Evolutionary conservation across 768 basidiomycete genomes (phyloP).

Genomic region (Sporobolomyces pararoseus): DNA sequence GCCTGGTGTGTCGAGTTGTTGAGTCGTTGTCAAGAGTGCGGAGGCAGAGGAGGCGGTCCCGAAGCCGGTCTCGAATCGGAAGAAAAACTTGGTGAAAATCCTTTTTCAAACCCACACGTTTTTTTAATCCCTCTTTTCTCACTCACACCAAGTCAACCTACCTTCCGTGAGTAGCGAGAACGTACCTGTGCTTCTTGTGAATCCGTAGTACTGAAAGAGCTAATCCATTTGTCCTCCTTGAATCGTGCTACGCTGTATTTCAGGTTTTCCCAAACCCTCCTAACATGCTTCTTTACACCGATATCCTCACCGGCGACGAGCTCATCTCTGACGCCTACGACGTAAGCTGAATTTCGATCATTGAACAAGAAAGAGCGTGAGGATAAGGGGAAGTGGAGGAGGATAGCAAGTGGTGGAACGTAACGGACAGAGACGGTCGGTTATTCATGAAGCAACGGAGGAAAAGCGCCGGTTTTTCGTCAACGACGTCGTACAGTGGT

Average conservation of each 20-base stretch:
- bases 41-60: too few species aligned
- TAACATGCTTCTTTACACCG: conserved; percentile 50
- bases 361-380: background rate
- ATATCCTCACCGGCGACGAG: conserved; percentile 52
- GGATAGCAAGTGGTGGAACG: too few species aligned
- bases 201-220: too few species aligned
- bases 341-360: conserved; percentile 32
- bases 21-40: too few species aligned
- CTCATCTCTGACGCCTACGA: conserved; percentile 54
- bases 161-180: conserved; percentile 10
- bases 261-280: background rate
- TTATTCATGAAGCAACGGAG: too few species aligned
- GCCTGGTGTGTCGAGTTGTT: too few species aligned
- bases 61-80: background rate
- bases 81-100: background rate
- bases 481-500: too few species aligned
- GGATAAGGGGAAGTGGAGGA: too few species aligned
- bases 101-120: background rate
- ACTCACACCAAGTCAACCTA: background rate
- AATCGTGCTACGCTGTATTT: background rate
- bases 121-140: background rate
- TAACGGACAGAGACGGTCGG: too few species aligned
- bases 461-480: too few species aligned
- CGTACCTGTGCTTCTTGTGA: too few species aligned
- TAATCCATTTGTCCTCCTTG: too few species aligned